phyloP scores from a whole-genome alignment of 768 basidiomycete genomes.

The Trametes punicea region DNA sequence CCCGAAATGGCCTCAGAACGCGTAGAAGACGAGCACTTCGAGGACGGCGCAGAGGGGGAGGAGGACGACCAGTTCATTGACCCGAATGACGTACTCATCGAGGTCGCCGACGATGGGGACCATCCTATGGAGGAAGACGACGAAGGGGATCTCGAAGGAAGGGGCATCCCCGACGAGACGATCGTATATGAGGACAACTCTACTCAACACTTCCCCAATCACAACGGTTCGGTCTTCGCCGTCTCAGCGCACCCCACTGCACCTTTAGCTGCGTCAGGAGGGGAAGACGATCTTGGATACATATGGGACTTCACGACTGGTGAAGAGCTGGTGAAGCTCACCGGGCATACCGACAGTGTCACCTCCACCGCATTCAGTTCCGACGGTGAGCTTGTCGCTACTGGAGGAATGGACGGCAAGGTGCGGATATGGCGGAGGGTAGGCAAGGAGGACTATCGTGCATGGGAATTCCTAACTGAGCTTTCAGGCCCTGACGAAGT shows the following conservation, averaged over 20 bases:
- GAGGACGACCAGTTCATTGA: slow-evolving; percentile 61
- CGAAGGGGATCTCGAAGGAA: slow-evolving; percentile 29
- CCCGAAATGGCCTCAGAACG: slow-evolving; percentile 29
- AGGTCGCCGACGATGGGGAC: slow-evolving; percentile 64
- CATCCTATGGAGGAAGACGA: slow-evolving; percentile 68
- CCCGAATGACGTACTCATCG: slow-evolving; percentile 61
- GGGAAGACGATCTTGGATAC: slow-evolving; percentile 93
- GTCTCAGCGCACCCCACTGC: slow-evolving; percentile 81
- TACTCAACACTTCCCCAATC: slow-evolving; percentile 64
- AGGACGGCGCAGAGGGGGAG: slow-evolving; percentile 47
- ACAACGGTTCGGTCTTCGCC: slow-evolving; percentile 78
- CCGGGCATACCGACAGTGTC: slow-evolving; percentile 93
- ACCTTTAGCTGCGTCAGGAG: slow-evolving; percentile 85
- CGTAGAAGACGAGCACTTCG: slow-evolving; percentile 38
- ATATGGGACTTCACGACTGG: slow-evolving; percentile 88
- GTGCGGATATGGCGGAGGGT: slow-evolving; percentile 90
- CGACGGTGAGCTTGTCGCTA: slow-evolving; percentile 91
- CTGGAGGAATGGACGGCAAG: slow-evolving; percentile 97
- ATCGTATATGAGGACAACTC: slow-evolving; percentile 54
- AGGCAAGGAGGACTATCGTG: slow-evolving; percentile 65
- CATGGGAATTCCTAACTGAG: slow-evolving; percentile 94
- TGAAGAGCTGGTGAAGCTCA: slow-evolving; percentile 76
- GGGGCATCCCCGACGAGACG: slow-evolving; percentile 28
- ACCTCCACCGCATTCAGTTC: slow-evolving; percentile 71
- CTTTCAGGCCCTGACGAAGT: slow-evolving; percentile 95